A percentile compares a stretch with the other conserved stretches of the same genome.
Conservation (phyloP, 2,329 filamentous ascomycete species). For the Colletotrichum sidae region DNA sequence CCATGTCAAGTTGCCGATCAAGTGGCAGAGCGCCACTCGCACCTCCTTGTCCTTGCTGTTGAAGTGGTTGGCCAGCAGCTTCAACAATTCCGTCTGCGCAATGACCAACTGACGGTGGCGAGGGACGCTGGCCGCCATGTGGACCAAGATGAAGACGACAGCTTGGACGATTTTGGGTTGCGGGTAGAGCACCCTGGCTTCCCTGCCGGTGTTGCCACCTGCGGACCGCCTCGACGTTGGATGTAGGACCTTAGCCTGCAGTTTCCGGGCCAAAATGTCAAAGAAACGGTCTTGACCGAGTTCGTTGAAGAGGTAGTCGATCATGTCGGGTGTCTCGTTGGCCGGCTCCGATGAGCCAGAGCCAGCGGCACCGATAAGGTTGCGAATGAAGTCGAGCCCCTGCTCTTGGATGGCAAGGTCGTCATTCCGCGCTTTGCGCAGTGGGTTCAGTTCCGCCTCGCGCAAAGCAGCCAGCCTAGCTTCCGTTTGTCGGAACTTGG, state of each 20-base stretch:
- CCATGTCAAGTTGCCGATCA: conserved; percentile 88
- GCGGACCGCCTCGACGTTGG: conserved; percentile 59
- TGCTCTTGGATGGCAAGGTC: conserved; percentile 92
- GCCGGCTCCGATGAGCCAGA: conserved; percentile 62
- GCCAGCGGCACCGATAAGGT: conserved; percentile 77
- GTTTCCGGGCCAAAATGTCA: conserved; percentile 81
- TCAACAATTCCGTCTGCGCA: conserved; percentile 80
- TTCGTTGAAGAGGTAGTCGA: conserved; percentile 83
- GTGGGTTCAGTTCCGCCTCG: conserved; percentile 76
- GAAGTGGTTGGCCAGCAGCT: conserved; percentile 78
- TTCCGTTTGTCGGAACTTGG: conserved; percentile 62
- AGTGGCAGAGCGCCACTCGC: conserved; percentile 82
- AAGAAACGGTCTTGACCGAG: conserved; percentile 84
- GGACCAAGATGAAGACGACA: conserved; percentile 85
- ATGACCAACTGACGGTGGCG: conserved; percentile 83
- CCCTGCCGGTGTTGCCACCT: conserved; percentile 42
- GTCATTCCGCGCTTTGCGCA: conserved; percentile 77
- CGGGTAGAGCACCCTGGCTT: conserved; percentile 65
- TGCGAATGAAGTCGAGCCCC: conserved; percentile 88
- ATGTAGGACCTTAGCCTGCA: conserved; percentile 71
- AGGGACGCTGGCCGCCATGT: conserved; percentile 86
- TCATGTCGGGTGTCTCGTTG: conserved; percentile 75
- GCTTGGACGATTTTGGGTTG: conserved; percentile 79
- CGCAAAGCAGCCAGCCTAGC: conserved; percentile 63
- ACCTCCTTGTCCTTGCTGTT: conserved; percentile 79